phyloP scores from a whole-genome alignment of 2,329 filamentous ascomycete species.

The Gaeumannomyces tritici region DNA sequence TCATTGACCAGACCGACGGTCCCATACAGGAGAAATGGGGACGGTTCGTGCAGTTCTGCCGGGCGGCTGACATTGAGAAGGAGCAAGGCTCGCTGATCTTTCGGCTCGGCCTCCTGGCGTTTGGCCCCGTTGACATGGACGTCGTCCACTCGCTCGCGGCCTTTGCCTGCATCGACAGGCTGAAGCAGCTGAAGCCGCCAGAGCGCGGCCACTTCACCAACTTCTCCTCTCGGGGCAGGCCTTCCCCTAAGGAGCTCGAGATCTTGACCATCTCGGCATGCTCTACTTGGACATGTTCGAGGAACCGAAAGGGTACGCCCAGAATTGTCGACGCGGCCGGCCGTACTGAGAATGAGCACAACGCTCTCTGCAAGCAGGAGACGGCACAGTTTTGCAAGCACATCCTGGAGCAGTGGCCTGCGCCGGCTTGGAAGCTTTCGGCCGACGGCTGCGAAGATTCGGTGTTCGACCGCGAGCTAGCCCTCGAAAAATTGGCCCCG shows the following conservation, averaged over 20 bases:
- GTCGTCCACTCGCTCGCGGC: conserved; percentile 26
- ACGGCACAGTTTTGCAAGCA: conserved; percentile 14
- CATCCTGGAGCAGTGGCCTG: conserved; percentile 35
- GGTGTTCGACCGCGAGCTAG: conserved; percentile 26
- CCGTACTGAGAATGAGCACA: conserved; percentile 14
- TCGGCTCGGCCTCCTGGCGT: conserved; percentile 14
- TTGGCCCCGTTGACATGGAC: conserved; percentile 14
- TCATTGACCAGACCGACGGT: conserved; percentile 14
- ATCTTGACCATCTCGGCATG: neutral
- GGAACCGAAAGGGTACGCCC: conserved; percentile 4
- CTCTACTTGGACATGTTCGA: neutral
- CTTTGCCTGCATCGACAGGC: conserved; percentile 27
- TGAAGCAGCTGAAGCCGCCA: conserved; percentile 27
- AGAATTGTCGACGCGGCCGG: conserved; percentile 10
- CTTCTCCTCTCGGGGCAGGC: neutral
- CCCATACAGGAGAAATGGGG: conserved; percentile 15
- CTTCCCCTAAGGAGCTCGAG: neutral
- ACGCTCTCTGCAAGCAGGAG: conserved; percentile 19
- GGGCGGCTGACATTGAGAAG: neutral
- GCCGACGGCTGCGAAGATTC: conserved; percentile 14
- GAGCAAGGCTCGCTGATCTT: conserved; percentile 13
- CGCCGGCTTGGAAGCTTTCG: neutral
- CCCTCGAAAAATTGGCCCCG: conserved; percentile 26
- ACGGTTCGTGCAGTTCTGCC: conserved; percentile 12
- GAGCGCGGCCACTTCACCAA: neutral